Evolutionary conservation across 2,329 filamentous ascomycete species (phyloP), one percentile per base, ranked within the genome.

Genomic region (Xylaria sp.): DNA sequence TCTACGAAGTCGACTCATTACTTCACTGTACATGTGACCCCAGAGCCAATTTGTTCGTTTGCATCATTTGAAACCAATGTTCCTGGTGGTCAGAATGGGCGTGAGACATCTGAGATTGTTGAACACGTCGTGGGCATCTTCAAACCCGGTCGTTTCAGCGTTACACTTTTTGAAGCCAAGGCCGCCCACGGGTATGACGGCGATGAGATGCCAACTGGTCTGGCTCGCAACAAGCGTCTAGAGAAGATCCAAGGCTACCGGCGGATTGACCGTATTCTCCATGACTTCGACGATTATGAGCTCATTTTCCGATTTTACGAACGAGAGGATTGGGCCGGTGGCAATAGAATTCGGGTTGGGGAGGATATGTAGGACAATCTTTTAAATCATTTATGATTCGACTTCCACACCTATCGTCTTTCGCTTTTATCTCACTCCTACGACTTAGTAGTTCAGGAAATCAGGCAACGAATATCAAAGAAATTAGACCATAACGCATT

Each of bases 61-160:
- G 96, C 96, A 39, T 97, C 94, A 1, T 99, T 99, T 77, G 96
- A 99, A 84, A 98, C 96, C 72, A 99, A 98, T 74, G 95, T 99
- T 3, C 96, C 96, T 1, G 92, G 93, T 29, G 90, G 89, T 5
- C 93, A 97, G 81, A 93, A 89, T 63, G 94, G 94, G 17, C 91
- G 94, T 69, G 92, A 94, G 77, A 97, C 95, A 0, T 89, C 90
- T 29, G 95, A 97, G 71, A 91, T 98, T 67, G 92, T 99, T 69
- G 90, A 97, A 79, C 93, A 97, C 72, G 96, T 98, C 0, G 94
- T 98, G 50, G 86, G 89, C 70, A 99, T 99, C 77, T 99, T 99
- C 88, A 93, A 94, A 78, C 96, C 96, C 0, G 95, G 95, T n/a
- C 92, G 95, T 61, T 99, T 99, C 85, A 97, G 92, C 75, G 93